phyloP scores from a whole-genome alignment of 345 rosid genomes.

The Eucalyptus albens region DNA sequence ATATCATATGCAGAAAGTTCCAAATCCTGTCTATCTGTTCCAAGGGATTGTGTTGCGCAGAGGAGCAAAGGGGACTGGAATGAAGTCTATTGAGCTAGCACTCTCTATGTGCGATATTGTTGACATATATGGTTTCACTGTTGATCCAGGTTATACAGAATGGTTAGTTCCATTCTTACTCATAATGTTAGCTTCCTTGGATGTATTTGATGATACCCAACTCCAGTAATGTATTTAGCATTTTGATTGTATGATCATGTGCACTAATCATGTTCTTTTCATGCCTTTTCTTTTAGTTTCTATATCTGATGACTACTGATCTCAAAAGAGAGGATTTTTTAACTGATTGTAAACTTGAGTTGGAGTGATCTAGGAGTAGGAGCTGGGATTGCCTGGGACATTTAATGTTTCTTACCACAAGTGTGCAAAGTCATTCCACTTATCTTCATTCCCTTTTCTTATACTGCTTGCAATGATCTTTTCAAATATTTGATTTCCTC shows the following conservation, averaged over 20 bases:
- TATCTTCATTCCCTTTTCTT: not conserved
- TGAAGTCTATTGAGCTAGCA: slow-evolving; percentile 94
- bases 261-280: not conserved
- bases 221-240: not conserved
- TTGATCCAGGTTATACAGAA: slow-evolving; percentile 98
- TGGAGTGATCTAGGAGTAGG: not conserved
- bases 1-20: slow-evolving; percentile 47
- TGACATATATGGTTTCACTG: slow-evolving; percentile 95
- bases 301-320: not conserved
- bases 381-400: not conserved
- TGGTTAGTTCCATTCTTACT: slow-evolving; percentile 32
- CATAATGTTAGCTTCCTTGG: not conserved
- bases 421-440: not conserved
- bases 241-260: not conserved
- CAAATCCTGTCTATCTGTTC: slow-evolving; percentile 97
- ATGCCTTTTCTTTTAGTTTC: not conserved
- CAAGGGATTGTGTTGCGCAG: slow-evolving; percentile 94
- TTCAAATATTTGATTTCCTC: not conserved
- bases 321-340: not conserved
- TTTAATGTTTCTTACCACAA: not conserved
- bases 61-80: slow-evolving; percentile 99
- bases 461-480: not conserved
- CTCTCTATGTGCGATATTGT: slow-evolving; percentile 95
- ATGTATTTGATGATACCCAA: not conserved
- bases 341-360: not conserved